These are phyloP conservation scores for Zelopaecilomyces penicillatus DNA, from an alignment of 2,329 filamentous ascomycete genomes.

Conservation along the genomic window DNA sequence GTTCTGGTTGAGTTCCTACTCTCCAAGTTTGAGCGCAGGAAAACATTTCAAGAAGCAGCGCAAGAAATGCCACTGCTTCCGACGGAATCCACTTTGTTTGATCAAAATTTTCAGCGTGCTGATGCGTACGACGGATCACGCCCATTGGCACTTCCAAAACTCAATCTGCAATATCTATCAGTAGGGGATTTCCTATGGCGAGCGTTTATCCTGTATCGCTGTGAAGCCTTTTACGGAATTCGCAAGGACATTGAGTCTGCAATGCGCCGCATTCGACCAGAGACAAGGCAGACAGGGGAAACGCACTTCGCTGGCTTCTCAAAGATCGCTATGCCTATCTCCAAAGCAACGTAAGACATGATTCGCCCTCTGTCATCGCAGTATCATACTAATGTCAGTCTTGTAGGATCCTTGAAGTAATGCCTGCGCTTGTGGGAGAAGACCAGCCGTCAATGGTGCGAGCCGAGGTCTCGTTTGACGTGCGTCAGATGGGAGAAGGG, in stretches of 20 bases:
- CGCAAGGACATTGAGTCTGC: conserved; percentile 82
- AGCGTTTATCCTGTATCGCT: conserved; percentile 78
- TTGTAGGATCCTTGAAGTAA: conserved; percentile 66
- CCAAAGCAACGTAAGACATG: conserved; percentile 56
- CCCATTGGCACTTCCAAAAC: conserved; percentile 83
- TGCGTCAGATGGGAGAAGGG: conserved; percentile 67
- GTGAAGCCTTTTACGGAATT: conserved; percentile 89
- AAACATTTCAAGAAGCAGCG: conserved; percentile 74
- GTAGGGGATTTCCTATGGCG: conserved; percentile 97
- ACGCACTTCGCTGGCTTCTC: conserved; percentile 76
- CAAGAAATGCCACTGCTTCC: conserved; percentile 68
- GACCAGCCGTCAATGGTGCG: conserved; percentile 75
- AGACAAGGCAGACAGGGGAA: conserved; percentile 53
- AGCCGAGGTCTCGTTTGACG: conserved; percentile 78
- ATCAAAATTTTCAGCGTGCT: conserved; percentile 67
- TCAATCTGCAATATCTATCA: conserved; percentile 92
- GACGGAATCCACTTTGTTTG: conserved; percentile 75
- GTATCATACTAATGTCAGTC: conserved; percentile 4
- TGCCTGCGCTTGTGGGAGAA: conserved; percentile 74
- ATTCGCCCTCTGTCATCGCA: neutral
- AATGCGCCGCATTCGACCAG: conserved; percentile 69
- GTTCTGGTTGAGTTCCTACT: conserved; percentile 66
- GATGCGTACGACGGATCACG: conserved; percentile 81
- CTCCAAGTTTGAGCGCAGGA: conserved; percentile 64
- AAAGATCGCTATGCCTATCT: conserved; percentile 83